Evolutionary conservation across 164 flowering plant genomes (phyloP), one percentile per base, ranked within the genome.

Genomic region (Amborella trichopoda): DNA sequence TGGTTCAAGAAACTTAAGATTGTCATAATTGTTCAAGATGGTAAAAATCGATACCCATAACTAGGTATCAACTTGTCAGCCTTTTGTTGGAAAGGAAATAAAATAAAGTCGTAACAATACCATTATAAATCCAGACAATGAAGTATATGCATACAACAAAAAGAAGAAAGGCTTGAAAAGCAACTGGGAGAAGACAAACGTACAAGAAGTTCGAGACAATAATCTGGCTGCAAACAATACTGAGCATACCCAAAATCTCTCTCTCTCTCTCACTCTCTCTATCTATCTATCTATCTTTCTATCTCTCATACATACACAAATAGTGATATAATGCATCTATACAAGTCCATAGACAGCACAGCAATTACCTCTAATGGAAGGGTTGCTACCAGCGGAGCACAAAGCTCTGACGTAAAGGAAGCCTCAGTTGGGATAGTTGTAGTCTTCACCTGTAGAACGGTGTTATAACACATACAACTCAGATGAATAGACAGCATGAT

Each of bases 381-480:
- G 53, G 91, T 77, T 16, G 96, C 94, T 46, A 87, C 71, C 20
- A 87, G 80, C 19, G 90, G 90, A 53, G 96, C 91, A 64, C 80
- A 71, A 25, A 54, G 28, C 56, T 87, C 94, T 19, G 84, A 56
- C 9, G 88, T 75, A 18, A 87, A 50, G 33, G 83, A 36, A 11
- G 32, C 54, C 37, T 80, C 89, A 0, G 96, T 81, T 44, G 94
- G 91, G 37, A 88, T 49, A 63, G 71, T 75, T 26, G 81, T 60
- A 2, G 91, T 79, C 53, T 83, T 88, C 5, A 88, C 96, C 96
- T 87, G 75, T 17, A 64, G 5, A 33, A n/a, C n/a, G n/a, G n/a
- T n/a, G n/a, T n/a, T n/a, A n/a, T n/a, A n/a, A n/a, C n/a, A n/a
- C n/a, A n/a, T n/a, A n/a, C n/a, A n/a, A n/a, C n/a, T n/a, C n/a